Conservation (phyloP, 2,329 filamentous ascomycete genomes). For the Colletotrichum trifolii region DNA sequence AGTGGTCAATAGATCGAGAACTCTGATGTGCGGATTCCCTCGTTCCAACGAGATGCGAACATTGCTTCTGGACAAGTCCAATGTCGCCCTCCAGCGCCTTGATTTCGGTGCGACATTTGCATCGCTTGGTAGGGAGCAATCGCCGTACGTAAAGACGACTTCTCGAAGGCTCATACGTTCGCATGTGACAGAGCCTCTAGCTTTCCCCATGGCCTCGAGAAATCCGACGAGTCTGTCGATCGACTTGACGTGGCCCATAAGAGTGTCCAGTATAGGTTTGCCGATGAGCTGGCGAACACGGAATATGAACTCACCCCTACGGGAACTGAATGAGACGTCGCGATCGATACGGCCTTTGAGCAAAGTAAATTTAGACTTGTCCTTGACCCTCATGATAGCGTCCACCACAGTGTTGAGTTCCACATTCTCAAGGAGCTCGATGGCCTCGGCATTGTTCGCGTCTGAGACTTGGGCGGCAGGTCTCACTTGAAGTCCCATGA, state of each 20-base stretch:
- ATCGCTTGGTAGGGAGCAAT: conserved; percentile 41
- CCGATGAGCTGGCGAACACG: conserved; percentile 69
- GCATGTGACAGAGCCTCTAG: conserved; percentile 65
- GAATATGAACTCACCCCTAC: conserved; percentile 71
- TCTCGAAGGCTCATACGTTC: conserved; percentile 70
- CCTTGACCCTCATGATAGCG: conserved; percentile 65
- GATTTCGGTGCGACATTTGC: conserved; percentile 22
- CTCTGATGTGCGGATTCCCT: conserved; percentile 74
- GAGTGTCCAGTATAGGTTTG: conserved; percentile 65
- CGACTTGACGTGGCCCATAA: conserved; percentile 70
- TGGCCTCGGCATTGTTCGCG: conserved; percentile 10
- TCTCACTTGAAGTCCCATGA: conserved; percentile 56
- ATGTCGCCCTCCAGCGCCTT: conserved; percentile 61
- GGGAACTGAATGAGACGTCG: conserved; percentile 70
- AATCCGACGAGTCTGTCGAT: conserved; percentile 79
- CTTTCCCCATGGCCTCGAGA: conserved; percentile 71
- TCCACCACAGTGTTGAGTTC: conserved; percentile 45
- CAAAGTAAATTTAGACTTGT: conserved; percentile 65
- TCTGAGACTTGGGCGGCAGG: conserved; percentile 17
- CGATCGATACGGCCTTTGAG: conserved; percentile 66
- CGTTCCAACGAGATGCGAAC: conserved; percentile 70
- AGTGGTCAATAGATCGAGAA: conserved; percentile 67
- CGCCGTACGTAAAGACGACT: conserved; percentile 76
- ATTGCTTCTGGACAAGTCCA: conserved; percentile 65
- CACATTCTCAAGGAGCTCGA: conserved; percentile 12